Evolutionary conservation across 495 filamentous ascomycete genomes (phyloP).

Genomic region (Mycothermus thermophilus): DNA sequence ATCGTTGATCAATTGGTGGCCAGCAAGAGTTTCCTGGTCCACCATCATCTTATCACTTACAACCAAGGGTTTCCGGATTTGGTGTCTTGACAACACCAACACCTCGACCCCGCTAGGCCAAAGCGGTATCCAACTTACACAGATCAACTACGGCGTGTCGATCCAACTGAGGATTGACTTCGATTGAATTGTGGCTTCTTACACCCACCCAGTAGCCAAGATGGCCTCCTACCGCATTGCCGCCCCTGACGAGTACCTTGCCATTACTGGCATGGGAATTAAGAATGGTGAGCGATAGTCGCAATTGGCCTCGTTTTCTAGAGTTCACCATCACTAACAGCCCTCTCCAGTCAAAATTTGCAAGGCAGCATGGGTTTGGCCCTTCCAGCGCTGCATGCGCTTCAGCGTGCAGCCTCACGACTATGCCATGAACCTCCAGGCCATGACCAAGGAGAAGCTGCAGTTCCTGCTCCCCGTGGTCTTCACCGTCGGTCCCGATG

Average conservation of each 20-base stretch:
- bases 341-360: slow-evolving; percentile 44
- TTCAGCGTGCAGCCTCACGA: slow-evolving; percentile 59
- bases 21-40: no score
- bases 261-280: slow-evolving; percentile 66
- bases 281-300: slow-evolving; percentile 31
- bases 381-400: slow-evolving; percentile 46
- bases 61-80: not conserved
- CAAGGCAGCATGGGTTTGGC: slow-evolving; percentile 57
- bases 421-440: slow-evolving; percentile 60
- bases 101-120: not conserved
- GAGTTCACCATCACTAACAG: no score
- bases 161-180: not conserved
- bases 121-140: not conserved
- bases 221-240: slow-evolving; percentile 34
- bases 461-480: slow-evolving; percentile 68
- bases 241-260: slow-evolving; percentile 51
- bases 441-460: slow-evolving; percentile 75
- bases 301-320: no score
- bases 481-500: slow-evolving; percentile 69
- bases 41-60: no score
- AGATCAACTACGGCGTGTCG: not conserved
- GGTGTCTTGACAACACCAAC: not conserved
- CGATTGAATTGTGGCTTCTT: not conserved
- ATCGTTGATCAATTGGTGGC: no score
- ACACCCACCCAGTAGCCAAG: slow-evolving; percentile 8